phyloP scores from a whole-genome alignment of 768 basidiomycete genomes.

The Tricholoma sp. region DNA sequence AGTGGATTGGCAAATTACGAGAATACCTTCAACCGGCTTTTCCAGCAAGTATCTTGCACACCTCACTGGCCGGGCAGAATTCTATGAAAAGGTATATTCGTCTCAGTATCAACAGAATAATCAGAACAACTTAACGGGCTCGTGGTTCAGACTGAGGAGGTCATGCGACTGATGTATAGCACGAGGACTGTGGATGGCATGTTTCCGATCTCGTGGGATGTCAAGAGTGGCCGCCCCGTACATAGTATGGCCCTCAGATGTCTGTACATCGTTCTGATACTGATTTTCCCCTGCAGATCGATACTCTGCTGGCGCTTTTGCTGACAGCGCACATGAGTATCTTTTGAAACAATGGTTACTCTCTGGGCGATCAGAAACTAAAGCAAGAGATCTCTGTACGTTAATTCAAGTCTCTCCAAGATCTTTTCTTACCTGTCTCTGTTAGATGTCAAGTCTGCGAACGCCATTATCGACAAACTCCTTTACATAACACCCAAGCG shows the following conservation, averaged over 20 bases:
- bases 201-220: slow-evolving; percentile 51
- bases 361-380: slow-evolving; percentile 46
- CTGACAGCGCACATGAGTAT: slow-evolving; percentile 72
- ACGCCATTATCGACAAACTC: slow-evolving; percentile 47
- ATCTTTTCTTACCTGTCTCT: slow-evolving; percentile 18
- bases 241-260: slow-evolving; percentile 31
- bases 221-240: slow-evolving; percentile 35
- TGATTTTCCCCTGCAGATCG: slow-evolving; percentile 23
- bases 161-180: slow-evolving; percentile 47
- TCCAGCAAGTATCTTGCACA: slow-evolving; percentile 73
- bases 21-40: slow-evolving; percentile 2
- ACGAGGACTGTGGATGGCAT: slow-evolving; percentile 41
- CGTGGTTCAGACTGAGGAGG: slow-evolving; percentile 34
- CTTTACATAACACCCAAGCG: slow-evolving; percentile 50
- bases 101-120: background rate
- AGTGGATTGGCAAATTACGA: slow-evolving; percentile 8
- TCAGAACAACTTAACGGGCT: slow-evolving; percentile 2
- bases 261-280: background rate
- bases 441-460: slow-evolving; percentile 44
- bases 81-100: slow-evolving; percentile 39
- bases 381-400: slow-evolving; percentile 54
- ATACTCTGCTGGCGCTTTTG: slow-evolving; percentile 49
- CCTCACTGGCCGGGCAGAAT: slow-evolving; percentile 62
- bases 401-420: slow-evolving; percentile 20
- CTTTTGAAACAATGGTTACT: slow-evolving; percentile 66